phyloP scores from a whole-genome alignment of 768 basidiomycete genomes.

The Boletellus ananas region DNA sequence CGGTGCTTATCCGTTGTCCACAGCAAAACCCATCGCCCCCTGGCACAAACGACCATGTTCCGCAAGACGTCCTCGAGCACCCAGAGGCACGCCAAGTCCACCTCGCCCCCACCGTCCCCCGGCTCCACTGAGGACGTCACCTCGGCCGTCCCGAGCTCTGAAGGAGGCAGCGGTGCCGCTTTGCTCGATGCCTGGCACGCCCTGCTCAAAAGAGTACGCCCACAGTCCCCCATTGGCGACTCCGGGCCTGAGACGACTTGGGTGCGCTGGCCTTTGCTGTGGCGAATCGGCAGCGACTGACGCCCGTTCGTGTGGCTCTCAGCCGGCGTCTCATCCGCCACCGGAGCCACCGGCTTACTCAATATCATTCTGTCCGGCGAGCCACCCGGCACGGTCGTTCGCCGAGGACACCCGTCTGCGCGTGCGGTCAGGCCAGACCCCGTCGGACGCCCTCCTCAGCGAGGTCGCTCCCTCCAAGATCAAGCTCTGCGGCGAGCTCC shows the following conservation, averaged over 20 bases:
- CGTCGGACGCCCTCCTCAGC: constrained; percentile 20
- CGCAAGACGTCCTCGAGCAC: constrained; percentile 3
- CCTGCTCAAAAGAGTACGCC: neutral
- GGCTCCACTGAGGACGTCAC: constrained; percentile 21
- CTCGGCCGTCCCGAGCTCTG: constrained; percentile 26
- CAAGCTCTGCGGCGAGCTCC: constrained; percentile 19
- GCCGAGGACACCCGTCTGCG: constrained; percentile 27
- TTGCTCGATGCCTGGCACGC: constrained; percentile 6
- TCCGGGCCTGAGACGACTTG: constrained; percentile 12
- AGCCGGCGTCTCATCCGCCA: constrained; percentile 6
- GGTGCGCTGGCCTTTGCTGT: constrained; percentile 6
- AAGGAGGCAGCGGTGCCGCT: constrained; percentile 20
- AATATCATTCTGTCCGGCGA: constrained; percentile 24
- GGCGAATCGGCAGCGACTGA: neutral
- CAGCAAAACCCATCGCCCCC: neutral
- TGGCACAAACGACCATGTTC: constrained; percentile 16
- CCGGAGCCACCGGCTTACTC: neutral
- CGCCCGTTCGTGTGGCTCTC: neutral
- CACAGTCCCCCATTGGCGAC: neutral
- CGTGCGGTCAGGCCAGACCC: constrained; percentile 19
- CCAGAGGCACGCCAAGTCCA: constrained; percentile 3
- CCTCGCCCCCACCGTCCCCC: constrained; percentile 14
- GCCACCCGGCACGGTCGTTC: constrained; percentile 27
- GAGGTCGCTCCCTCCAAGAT: constrained; percentile 20
- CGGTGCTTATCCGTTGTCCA: too few species aligned